Percentiles rank a stretch among this genome's conserved stretches.
Conservation (phyloP, 2,329 filamentous ascomycete species). For the Hypoxylon sp. region DNA sequence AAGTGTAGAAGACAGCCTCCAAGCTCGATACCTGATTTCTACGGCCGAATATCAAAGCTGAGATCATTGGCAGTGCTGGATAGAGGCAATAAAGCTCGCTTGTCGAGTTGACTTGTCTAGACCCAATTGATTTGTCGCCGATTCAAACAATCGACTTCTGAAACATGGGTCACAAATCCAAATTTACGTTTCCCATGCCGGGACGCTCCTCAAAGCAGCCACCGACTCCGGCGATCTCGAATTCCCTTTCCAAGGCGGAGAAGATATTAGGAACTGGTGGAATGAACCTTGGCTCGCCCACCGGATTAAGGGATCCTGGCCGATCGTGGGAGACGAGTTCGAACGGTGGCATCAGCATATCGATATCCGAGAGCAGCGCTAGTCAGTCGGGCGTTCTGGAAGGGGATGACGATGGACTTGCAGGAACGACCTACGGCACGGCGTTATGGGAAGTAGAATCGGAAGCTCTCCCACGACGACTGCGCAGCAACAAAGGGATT, state of each 20-base stretch:
- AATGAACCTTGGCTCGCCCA: constrained; percentile 56
- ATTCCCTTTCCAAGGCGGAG: constrained; percentile 63
- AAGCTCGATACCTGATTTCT: constrained; percentile 7
- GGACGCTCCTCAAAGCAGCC: constrained; percentile 59
- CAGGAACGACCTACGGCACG: constrained; percentile 45
- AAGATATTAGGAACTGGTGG: constrained; percentile 62
- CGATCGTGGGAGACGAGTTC: constrained; percentile 59
- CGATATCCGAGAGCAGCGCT: constrained; percentile 57
- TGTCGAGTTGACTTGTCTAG: not conserved
- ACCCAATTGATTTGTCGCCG: constrained; percentile 9
- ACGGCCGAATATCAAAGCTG: not conserved
- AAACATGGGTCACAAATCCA: constrained; percentile 56
- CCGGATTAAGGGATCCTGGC: constrained; percentile 30
- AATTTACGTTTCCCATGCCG: constrained; percentile 63
- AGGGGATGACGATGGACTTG: constrained; percentile 42
- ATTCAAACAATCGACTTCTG: constrained; percentile 3
- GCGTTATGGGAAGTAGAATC: constrained; percentile 62
- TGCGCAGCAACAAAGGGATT: constrained; percentile 42
- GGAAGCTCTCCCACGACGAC: constrained; percentile 56
- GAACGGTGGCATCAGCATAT: constrained; percentile 59
- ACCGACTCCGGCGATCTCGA: constrained; percentile 48
- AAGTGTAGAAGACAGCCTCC: constrained; percentile 15
- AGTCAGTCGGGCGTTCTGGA: constrained; percentile 49
- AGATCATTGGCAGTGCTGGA: not conserved
- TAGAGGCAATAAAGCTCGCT: constrained; percentile 10